phyloP scores from a whole-genome alignment of 306 rosid species.

The Senna tora region DNA sequence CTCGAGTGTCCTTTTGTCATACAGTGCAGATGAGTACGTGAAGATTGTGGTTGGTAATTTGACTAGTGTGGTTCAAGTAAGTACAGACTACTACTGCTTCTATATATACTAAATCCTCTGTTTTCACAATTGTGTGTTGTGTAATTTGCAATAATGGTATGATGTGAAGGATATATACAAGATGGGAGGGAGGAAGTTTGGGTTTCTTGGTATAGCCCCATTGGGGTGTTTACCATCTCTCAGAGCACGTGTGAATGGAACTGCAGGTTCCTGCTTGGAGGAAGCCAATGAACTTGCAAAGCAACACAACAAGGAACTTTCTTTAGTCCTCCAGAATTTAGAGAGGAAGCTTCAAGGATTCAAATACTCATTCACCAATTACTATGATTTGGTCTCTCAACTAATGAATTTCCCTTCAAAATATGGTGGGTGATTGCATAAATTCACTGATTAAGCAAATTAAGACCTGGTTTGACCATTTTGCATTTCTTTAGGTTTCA shows the following conservation, averaged over 20 bases:
- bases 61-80: slow-evolving; percentile 51
- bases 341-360: slow-evolving; percentile 38
- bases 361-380: slow-evolving; percentile 36
- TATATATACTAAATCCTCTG: too few species aligned
- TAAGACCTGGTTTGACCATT: too few species aligned
- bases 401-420: slow-evolving; percentile 37
- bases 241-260: slow-evolving; percentile 9
- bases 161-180: slow-evolving; percentile 30
- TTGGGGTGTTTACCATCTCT: slow-evolving; percentile 33
- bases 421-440: slow-evolving; percentile 37
- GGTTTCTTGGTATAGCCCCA: slow-evolving; percentile 24
- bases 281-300: slow-evolving; percentile 20
- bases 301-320: slow-evolving; percentile 35
- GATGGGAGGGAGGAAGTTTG: slow-evolving; percentile 45
- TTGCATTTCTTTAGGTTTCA: too few species aligned
- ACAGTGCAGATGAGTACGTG: slow-evolving; percentile 32
- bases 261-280: slow-evolving; percentile 3
- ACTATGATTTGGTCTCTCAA: background rate
- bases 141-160: background rate
- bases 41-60: slow-evolving; percentile 56
- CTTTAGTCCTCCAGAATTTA: slow-evolving; percentile 30
- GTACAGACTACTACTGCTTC: background rate
- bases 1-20: slow-evolving; percentile 41
- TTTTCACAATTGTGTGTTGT: too few species aligned
- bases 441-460: background rate